Evolutionary conservation across 495 filamentous ascomycete genomes (phyloP), one percentile per base, ranked within the genome.

Genomic region (Talaromyces borbonicus): DNA sequence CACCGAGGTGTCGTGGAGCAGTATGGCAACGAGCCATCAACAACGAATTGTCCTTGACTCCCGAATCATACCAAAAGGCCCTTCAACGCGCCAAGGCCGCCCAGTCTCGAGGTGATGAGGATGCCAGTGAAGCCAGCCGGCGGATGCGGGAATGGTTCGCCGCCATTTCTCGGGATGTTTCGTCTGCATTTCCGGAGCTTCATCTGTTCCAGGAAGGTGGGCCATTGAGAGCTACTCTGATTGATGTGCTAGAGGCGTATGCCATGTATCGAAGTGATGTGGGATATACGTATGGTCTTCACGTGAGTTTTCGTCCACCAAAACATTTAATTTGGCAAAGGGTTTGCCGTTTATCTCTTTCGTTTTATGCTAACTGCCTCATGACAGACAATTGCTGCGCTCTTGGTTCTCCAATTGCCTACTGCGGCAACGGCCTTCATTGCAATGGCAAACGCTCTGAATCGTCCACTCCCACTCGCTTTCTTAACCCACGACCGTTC

Each of bases 181-280:
- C 73, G 18, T 72, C 69, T 45, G 84, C 84, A 5, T 95, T 85
- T 68, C 79, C 81, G 0, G 86, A 93, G 31, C 67, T 95, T 50
- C 81, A 81, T 48, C 85, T 95, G 49, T 96, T 95, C 63, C 83
- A 87, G 56, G 72, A 74, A 36, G 74, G 78, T 9, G 85, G 75
- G 1, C 88, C 89, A 2, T 64, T 95, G n/a, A 78, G 92, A 50
- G 68, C 79, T 27, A 77, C 74, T 25, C 69, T 97, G 9, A 62
- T 85, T 19, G 84, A 97, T 62, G 81, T 97, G 3, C 69, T 95
- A 40, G 76, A 82, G 50, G 92, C 92, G 5, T 96, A 96, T 59
- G 78, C 80, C 32, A 88, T 93, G 85, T 97, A 98, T 63, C 79
- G 92, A 49, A 83, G 80, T 50, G 92, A 98, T 60, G 86, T 97